Base-by-base conservation (phyloP, 2,329 filamentous ascomycete genomes). In the Colletotrichum kahawae region DNA sequence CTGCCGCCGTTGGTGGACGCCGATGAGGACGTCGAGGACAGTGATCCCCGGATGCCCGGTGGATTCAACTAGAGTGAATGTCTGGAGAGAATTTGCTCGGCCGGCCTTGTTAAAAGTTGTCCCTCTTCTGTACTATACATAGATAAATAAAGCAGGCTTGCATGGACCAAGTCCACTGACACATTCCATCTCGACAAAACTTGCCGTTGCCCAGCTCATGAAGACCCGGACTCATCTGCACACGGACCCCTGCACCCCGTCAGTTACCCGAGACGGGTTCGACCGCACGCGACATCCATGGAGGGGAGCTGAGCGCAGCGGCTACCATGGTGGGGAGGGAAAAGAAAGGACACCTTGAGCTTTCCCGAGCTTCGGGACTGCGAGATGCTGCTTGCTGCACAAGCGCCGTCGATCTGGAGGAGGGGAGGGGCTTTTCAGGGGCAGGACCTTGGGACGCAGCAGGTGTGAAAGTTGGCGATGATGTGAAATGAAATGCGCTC, bases 401-500 rank as follows among this genome's bases (percentile, higher is more conserved):
- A 71, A 65, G 68, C 48, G 24, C 60, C 21, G 78, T 70, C 48
- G 67, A 77, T 67, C 74, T 78, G 69, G 60, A 67, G 69, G 63
- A 67, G 38, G 59, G 9, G 38, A n/a, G 63, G 54, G 29, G 51
- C 63, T 36, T 1, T 60, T 31, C 27, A 57, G 54, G 54, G 54
- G 54, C 14, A 29, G 14, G 13, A 57, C 31, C 31, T 60, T 65
- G 60, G 66, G 60, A 70, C 63, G 56, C 29, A 36, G 43, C 62
- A 62, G 27, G 60, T 59, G 12, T 57, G 48, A 64, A 73, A 31
- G 38, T 7, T 36, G 18, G 24, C 48, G 34, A 14, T 3, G 60
- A 38, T 13, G 21, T 16, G 7, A 70, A 65, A 70, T 74, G 72
- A 77, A 69, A 59, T 72, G 65, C 67, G 73, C 68, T 77, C 75